Evolutionary conservation across 2,329 filamentous ascomycete genomes (phyloP).

Genomic region (Aspergillus tamarii): DNA sequence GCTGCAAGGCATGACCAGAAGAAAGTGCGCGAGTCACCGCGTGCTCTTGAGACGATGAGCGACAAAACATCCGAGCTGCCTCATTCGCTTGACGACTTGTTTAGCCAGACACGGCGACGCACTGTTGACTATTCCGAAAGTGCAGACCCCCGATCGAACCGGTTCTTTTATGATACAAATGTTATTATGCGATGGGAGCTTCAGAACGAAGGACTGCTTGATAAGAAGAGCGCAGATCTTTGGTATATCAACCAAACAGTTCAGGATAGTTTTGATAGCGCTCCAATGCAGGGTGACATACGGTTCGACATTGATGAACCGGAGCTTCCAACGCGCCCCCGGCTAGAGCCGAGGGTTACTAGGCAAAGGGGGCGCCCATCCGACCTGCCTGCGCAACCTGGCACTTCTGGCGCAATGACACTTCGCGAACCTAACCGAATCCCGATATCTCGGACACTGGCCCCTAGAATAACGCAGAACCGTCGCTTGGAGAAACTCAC

Average conservation of each 20-base stretch:
- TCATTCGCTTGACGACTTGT: constrained; percentile 37
- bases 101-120: constrained; percentile 23
- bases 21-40: neutral
- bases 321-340: constrained; percentile 4
- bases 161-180: constrained; percentile 36
- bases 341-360: constrained; percentile 11
- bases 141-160: constrained; percentile 28
- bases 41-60: neutral
- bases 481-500: constrained; percentile 34
- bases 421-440: too few relatives aligned
- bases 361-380: constrained; percentile 6
- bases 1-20: constrained; percentile 2
- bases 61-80: constrained; percentile 16
- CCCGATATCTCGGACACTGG: neutral
- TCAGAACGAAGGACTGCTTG: constrained; percentile 33
- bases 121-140: constrained; percentile 18
- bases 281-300: constrained; percentile 36
- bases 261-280: constrained; percentile 33
- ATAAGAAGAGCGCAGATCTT: constrained; percentile 24
- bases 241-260: constrained; percentile 45
- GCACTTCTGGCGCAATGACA: neutral
- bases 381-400: neutral
- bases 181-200: constrained; percentile 44
- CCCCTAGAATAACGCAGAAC: constrained; percentile 14
- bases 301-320: constrained; percentile 35